These are phyloP conservation scores for Backusella circina DNA, from an alignment of 192 early-diverging fungal genomes.

Conservation along the genomic window DNA sequence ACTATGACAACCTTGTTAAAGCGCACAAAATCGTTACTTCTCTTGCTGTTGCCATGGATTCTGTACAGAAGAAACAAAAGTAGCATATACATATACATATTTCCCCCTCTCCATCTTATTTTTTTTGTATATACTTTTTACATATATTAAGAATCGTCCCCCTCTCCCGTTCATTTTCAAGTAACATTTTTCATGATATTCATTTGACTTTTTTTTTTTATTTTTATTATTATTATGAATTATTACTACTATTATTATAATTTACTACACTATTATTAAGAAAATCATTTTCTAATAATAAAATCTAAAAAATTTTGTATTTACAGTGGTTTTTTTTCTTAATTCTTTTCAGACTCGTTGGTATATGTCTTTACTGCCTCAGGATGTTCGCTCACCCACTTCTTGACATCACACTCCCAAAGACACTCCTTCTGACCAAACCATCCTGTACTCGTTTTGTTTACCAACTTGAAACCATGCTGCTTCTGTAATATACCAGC, in stretches of 20 bases:
- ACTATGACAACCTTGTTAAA: constrained; percentile 20
- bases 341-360: background rate
- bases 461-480: constrained; percentile 22
- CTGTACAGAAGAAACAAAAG: constrained; percentile 15
- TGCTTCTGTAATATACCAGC: constrained; percentile 20
- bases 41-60: constrained; percentile 24
- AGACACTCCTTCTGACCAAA: constrained; percentile 16
- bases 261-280: background rate
- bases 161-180: background rate
- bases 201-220: background rate
- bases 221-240: background rate
- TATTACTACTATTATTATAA: background rate
- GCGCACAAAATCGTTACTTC: constrained; percentile 27
- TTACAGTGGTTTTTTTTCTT: background rate
- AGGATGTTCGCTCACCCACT: constrained; percentile 10
- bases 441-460: constrained; percentile 19
- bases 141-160: background rate
- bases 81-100: background rate
- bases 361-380: background rate
- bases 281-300: background rate
- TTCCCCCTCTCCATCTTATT: background rate
- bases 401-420: constrained; percentile 22
- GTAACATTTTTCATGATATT: background rate
- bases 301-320: background rate
- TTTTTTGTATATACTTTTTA: background rate